phyloP scores from a whole-genome alignment of 345 rosid genomes.

The Melaleuca quinquenervia region DNA sequence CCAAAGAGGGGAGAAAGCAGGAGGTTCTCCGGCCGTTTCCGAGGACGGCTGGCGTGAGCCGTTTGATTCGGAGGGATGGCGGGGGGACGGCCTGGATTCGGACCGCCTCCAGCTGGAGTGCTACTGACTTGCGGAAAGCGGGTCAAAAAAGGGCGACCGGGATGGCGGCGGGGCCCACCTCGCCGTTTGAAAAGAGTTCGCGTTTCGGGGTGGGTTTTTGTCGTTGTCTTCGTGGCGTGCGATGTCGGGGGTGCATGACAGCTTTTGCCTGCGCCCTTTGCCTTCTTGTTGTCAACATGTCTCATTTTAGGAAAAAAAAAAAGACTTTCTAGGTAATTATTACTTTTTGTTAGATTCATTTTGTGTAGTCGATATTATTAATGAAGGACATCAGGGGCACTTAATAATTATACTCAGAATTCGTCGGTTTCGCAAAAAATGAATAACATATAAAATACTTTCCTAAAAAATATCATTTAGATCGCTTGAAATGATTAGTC shows the following conservation, averaged over 20 bases:
- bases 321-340: too few relatives aligned
- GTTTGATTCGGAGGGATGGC: background rate
- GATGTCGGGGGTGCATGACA: background rate
- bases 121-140: background rate
- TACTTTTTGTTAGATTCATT: too few relatives aligned
- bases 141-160: background rate
- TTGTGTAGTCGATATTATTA: background rate
- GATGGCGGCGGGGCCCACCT: background rate
- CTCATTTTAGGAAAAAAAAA: too few relatives aligned
- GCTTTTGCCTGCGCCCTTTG: background rate
- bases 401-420: background rate
- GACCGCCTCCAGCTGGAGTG: background rate
- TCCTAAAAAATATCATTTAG: background rate
- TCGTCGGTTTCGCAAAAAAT: rapidly evolving
- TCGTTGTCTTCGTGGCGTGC: background rate
- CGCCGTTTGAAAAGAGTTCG: background rate
- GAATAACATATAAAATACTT: background rate
- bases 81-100: background rate
- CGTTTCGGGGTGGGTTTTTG: background rate
- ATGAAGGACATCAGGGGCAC: background rate
- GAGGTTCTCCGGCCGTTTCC: background rate
- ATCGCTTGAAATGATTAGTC: background rate
- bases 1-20: background rate
- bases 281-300: background rate
- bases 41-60: background rate